Base-by-base conservation (phyloP, 2,329 filamentous ascomycete species). In the Epichloe baconii region DNA sequence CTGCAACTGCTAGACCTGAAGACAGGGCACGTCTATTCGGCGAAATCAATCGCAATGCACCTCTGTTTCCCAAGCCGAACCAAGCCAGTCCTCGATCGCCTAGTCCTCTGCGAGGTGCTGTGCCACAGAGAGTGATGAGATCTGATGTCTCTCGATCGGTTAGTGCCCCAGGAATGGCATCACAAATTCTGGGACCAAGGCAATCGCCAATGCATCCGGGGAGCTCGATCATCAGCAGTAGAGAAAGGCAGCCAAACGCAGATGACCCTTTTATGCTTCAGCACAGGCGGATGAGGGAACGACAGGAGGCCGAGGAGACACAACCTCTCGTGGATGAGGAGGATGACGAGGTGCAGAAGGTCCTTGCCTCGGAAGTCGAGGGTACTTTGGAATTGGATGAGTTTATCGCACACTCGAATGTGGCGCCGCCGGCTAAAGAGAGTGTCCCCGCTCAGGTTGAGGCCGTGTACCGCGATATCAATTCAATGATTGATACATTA, bases 401-500 rank as follows among this genome's bases (percentile, higher is more conserved):
- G 47, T 89, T 89, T 59, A 75, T 87, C 48, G 82, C 76, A 2
- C 78, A 80, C 58, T 70, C 76, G 3, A 76, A 80, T 53, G 72
- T 76, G 41, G 71, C 71, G 5, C 69, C 74, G 4, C 71, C 74
- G 14, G 74, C 75, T 14, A 71, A 73, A 49, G 76, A 82, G 50
- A 80, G 74, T 44, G 72, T 84, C 35, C 76, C 80, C 4, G 73
- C 76, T 8, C 80, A 83, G 57, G 79, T 82, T 21, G 81, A 85
- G 60, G 76, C 79, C 17, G 72, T 85, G 1, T 93, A 87, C 64
- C 78, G 85, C 44, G 87, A 91, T 60, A 86, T 91, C 63, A 91
- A 93, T 65, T 86, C 86, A 12, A 98, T 97, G 93, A 83, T 98
- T 43, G 88, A 96, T 60, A 91, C 87, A 0, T 71, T 97, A 41